Base-by-base conservation (phyloP, 2,329 filamentous ascomycete species). In the Xylaria sp. region DNA sequence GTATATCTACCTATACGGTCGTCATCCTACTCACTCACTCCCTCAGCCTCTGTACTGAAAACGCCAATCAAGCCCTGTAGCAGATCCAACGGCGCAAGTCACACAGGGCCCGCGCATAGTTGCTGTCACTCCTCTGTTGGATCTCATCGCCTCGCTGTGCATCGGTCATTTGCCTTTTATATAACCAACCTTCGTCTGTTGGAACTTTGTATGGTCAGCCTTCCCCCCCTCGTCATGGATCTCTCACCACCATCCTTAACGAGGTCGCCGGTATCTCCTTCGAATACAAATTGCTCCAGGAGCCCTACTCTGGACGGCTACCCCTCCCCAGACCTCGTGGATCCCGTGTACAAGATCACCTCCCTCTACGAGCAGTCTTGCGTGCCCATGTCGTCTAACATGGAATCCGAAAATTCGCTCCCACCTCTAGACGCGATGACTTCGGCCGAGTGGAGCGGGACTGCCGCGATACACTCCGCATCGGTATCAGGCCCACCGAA, bases 171-270 rank as follows among this genome's bases (percentile, higher is more conserved):
- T 24, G 7, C 50, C 45, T 58, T 48, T 56, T 58, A 57, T 50
- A 60, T 49, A 54, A 56, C 57, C 56, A 54, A 57, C 54, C 47
- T 50, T 50, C 44, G 29, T 40, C 48, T 60, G 57, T 57, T 62
- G 59, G 56, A 51, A 56, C 54, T 46, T 51, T 48, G 49, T 57
- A 46, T 50, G 48, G 52, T 58, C 52, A 60, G 52, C 52, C 59
- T 55, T 13, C 63, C 66, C 65, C 69, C 52, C 59, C 56, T 13
- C 63, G 66, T 65, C 69, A 81, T 81, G 78, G 78, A 79, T 68
- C 71, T 76, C 61, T 77, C 77, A 69, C 78, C 78, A 62, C 77
- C 76, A 50, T 72, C 77, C 42, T 71, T 79, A 52, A 77, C 73
- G 54, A 71, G 71, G 65, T 78, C 75, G 55, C 73, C 76, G 22